Conservation (phyloP, 140 eudicot genomes). For the Flaveria floridana region DNA sequence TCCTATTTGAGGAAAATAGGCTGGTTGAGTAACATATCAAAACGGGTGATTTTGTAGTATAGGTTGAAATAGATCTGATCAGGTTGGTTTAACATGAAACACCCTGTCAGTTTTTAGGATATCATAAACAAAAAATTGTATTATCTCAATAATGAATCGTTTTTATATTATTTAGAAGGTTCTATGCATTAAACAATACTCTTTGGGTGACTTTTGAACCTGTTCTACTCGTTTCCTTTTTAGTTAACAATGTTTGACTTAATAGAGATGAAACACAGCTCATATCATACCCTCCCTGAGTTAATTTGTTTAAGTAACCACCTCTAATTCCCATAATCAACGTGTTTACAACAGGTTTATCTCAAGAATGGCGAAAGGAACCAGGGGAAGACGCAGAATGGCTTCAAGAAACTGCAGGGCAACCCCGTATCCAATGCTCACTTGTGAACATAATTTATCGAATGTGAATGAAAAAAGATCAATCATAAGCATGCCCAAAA, state of each 20-base stretch:
- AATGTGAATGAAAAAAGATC: constrained; percentile 38
- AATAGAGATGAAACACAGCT: neutral
- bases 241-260: neutral
- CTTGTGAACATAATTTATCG: constrained; percentile 14
- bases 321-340: neutral
- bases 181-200: neutral
- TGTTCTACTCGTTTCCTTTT: neutral
- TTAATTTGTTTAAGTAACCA: neutral
- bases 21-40: constrained; percentile 2
- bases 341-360: constrained; percentile 26
- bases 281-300: neutral
- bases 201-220: neutral
- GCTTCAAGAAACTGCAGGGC: constrained; percentile 67
- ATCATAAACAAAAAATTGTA: neutral
- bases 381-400: constrained; percentile 79
- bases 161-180: neutral
- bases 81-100: neutral
- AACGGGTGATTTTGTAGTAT: constrained; percentile 1
- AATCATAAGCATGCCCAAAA: constrained; percentile 37
- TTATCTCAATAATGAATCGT: neutral
- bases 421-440: constrained; percentile 58
- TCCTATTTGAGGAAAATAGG: neutral
- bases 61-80: neutral
- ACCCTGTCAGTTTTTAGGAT: neutral
- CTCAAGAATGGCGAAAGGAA: constrained; percentile 68